A percentile compares a stretch with the other conserved stretches of the same genome.
Conservation (phyloP, 1,284 basidiomycete genomes). For the Austroboletus niveus region DNA sequence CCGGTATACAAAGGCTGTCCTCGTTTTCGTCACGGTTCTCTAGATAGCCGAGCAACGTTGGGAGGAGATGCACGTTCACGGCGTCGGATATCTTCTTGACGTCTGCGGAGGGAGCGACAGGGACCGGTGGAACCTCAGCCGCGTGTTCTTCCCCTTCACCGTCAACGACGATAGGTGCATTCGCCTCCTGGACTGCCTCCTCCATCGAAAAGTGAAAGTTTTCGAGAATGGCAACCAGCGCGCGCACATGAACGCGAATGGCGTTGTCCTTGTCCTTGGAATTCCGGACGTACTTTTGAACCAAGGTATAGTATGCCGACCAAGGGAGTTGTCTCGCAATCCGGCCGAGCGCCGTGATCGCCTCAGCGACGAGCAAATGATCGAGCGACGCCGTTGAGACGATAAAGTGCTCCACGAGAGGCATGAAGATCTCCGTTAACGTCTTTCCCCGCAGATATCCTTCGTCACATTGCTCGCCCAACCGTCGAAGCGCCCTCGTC, state of each 20-base stretch:
- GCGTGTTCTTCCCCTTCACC: constrained; percentile 32
- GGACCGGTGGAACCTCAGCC: constrained; percentile 10
- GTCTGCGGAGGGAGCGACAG: constrained; percentile 21
- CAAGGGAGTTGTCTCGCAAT: constrained; percentile 78
- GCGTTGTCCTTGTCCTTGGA: constrained; percentile 71
- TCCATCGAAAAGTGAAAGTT: constrained; percentile 91
- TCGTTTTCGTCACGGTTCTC: constrained; percentile 85
- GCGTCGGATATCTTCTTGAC: constrained; percentile 67
- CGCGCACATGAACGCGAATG: constrained; percentile 84
- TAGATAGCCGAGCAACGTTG: constrained; percentile 73
- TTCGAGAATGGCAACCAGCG: constrained; percentile 84
- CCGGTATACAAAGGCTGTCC: constrained; percentile 82
- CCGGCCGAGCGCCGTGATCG: constrained; percentile 75
- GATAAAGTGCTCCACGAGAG: constrained; percentile 85
- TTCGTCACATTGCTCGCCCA: constrained; percentile 80
- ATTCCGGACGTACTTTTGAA: constrained; percentile 81
- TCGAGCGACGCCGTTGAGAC: constrained; percentile 70
- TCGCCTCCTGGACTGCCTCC: constrained; percentile 39
- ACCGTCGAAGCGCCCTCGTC: constrained; percentile 81
- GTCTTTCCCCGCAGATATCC: constrained; percentile 71
- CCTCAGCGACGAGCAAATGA: constrained; percentile 91
- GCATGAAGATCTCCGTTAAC: constrained; percentile 83
- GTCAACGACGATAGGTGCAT: constrained; percentile 28
- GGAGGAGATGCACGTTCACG: constrained; percentile 75
- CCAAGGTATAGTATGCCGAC: constrained; percentile 81